Evolutionary conservation across 2,329 filamentous ascomycete genomes (phyloP).

Genomic region (Colletotrichum spaethianum): DNA sequence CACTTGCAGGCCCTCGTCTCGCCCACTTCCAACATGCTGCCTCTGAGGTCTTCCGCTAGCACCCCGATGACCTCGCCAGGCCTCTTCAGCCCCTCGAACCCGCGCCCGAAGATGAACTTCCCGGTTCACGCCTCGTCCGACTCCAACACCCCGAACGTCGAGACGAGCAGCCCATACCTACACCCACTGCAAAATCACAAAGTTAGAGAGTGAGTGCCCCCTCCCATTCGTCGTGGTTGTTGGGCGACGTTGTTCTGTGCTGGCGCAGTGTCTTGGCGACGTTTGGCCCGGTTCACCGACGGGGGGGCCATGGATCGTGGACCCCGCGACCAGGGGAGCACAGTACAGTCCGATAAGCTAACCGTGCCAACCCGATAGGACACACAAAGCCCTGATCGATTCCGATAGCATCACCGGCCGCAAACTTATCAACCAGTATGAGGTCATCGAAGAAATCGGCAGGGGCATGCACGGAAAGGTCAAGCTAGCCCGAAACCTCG

Average conservation of each 20-base stretch:
- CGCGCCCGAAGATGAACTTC: constrained; percentile 55
- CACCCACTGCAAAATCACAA: constrained; percentile 81
- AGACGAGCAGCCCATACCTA: constrained; percentile 71
- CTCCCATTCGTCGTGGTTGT: not conserved
- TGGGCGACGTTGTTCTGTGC: not conserved
- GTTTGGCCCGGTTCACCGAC: constrained; percentile 22
- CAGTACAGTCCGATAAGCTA: constrained; percentile 24
- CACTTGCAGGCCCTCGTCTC: constrained; percentile 39
- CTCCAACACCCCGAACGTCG: constrained; percentile 65
- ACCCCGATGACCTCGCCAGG: constrained; percentile 74
- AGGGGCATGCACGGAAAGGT: constrained; percentile 98
- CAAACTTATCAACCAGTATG: constrained; percentile 98
- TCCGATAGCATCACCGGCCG: constrained; percentile 90
- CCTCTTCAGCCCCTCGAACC: constrained; percentile 69
- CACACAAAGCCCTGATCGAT: constrained; percentile 92
- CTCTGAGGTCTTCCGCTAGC: constrained; percentile 65
- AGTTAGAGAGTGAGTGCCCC: constrained; percentile 78
- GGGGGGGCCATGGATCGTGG: not conserved
- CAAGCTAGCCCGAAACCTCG: constrained; percentile 88
- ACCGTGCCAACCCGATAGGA: constrained; percentile 63
- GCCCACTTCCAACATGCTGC: constrained; percentile 55
- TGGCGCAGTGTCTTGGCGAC: not conserved
- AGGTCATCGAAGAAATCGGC: constrained; percentile 96
- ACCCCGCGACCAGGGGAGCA: constrained; percentile 26
- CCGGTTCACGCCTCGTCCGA: constrained; percentile 65